Base-by-base conservation (phyloP, 768 basidiomycete genomes). In the Xerocomus brunneocitrinus region DNA sequence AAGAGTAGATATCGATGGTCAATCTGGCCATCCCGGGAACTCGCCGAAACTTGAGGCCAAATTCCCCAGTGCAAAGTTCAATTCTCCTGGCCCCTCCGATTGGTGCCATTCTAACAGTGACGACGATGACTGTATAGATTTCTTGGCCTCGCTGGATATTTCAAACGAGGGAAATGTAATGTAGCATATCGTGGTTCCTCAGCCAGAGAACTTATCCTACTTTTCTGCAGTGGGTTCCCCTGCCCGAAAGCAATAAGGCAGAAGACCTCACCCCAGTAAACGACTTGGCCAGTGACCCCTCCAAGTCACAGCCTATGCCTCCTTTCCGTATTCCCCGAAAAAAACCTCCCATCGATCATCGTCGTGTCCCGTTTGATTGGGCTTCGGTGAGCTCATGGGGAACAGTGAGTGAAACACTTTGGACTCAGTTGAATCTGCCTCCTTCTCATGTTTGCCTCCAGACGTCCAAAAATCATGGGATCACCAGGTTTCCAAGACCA, bases 131-230 rank as follows among this genome's bases (percentile, higher is more conserved):
- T 66, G 39, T 27, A 49, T 58, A 25, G 25, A 66, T 41, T 47
- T 62, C 24, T 30, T 69, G 19, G 56, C 68, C 19, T 60, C 62
- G n/a, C 58, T 69, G 36, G 55, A 69, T n/a, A 62, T 69, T 22
- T 60, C 68, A 42, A 68, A 69, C 34, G 68, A 69, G 9, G 41
- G 50, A 38, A 62, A 71, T 43, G 68, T 69, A 64, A 47, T 27
- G 53, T 36, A 16, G 19, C 42, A 5, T 39, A 12, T 22, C 28
- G 4, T 36, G 8, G 4, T 22, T 22, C 25, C 49, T 8, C 10
- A 32, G 13, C 49, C 9, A 27, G 19, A 22, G 5, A 22, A 7
- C 53, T 64, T 53, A 63, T 27, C 1, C 13, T 47, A 14, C 47
- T 41, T 49, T 34, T 19, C 40, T 45, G 4, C 49, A 69, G 68